A percentile compares a stretch with the other conserved stretches of the same genome.
phyloP scores from a whole-genome alignment of 257 asterid genomes.

The Solanum dulcamara region DNA sequence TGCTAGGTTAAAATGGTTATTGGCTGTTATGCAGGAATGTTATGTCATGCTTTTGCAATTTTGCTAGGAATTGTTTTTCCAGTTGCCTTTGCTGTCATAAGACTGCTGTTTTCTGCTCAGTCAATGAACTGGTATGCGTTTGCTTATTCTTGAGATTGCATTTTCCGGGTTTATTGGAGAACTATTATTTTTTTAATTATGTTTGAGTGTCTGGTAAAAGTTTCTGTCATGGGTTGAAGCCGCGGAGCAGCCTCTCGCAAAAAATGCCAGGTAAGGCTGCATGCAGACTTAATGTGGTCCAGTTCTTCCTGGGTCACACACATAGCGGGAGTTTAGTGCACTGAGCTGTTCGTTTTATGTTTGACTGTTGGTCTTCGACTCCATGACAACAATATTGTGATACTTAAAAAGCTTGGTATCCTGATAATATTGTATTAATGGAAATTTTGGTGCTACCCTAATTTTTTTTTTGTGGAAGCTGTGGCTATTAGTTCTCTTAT shows the following conservation, averaged over 20 bases:
- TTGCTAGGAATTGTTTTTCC: conserved; percentile 64
- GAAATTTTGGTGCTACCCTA: neutral
- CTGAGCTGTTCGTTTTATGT: neutral
- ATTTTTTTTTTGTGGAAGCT: neutral
- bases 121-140: conserved; percentile 80
- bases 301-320: neutral
- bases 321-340: neutral
- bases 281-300: neutral
- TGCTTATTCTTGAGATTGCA: conserved; percentile 2
- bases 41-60: conserved; percentile 60
- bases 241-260: neutral
- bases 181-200: neutral
- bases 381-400: neutral
- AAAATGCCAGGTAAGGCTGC: neutral
- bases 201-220: neutral
- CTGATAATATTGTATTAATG: neutral
- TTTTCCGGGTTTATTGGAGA: conserved; percentile 1
- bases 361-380: neutral
- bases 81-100: conserved; percentile 46
- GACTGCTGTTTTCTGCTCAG: conserved; percentile 54
- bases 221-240: neutral
- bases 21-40: conserved; percentile 48
- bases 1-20: neutral
- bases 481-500: neutral
- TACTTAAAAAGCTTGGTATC: neutral